Base-by-base conservation (phyloP, 306 rosid genomes). In the Hippophae tibetana region DNA sequence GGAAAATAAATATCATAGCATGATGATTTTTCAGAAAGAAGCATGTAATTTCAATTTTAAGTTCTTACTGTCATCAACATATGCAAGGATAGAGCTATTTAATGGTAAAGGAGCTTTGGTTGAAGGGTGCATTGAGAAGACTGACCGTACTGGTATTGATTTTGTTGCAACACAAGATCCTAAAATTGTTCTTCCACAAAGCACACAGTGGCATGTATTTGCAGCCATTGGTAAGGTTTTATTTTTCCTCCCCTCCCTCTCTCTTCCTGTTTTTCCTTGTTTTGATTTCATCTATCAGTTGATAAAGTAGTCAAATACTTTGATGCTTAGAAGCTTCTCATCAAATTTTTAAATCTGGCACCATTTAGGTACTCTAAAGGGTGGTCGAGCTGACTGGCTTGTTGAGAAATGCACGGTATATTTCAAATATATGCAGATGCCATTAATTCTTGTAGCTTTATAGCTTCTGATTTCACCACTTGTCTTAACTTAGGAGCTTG, bases 381-480 rank as follows among this genome's bases (percentile, higher is more conserved):
- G 95, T 41, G 96, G 96, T 47, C 96, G 95, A 58, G 85, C 89
- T 55, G 98, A 87, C 60, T 90, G 98, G 96, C 96, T 90, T 54
- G 80, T 87, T 58, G 98, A 90, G 86, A 90, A 90, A 76, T 87
- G 95, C 82, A 87, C 96, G 3, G 98, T 90, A 78, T 27, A 79
- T 74, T 60, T 69, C 56, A 23, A 59, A 60, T 18, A 8, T 51
- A 41, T 51, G 45, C 58, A 47, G 64, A 56, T 57, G 62, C 52
- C 42, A 54, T 62, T 65, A 50, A 71, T 56, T 9, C 26, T 18
- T 43, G 5, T 49, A 2, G 8, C 10, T 10, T 48, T 42, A 40
- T 54, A 38, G 42, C 26, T 53, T 70, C 57, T 63, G 43, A 57
- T 70, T 59, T 69, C 42, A 43, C 1, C 2, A 13, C 13, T 65